phyloP scores from a whole-genome alignment of 2,329 filamentous ascomycete genomes.

The Fusarium sp. region DNA sequence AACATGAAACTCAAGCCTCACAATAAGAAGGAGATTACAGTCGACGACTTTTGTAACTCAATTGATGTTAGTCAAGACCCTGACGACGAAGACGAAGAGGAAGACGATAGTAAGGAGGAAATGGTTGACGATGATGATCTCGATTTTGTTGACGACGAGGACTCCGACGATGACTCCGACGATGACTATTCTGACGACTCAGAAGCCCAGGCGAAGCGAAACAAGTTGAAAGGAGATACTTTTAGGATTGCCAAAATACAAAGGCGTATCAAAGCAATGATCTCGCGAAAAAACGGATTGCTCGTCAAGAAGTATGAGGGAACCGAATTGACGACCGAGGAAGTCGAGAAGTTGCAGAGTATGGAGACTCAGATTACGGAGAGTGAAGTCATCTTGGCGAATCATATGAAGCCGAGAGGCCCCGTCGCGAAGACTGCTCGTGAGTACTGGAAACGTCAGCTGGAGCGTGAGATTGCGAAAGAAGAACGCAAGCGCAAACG shows the following conservation, averaged over 20 bases:
- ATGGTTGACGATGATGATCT: not conserved
- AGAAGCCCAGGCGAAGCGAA: not conserved
- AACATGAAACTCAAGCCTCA: fast-evolving
- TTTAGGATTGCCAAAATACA: fast-evolving
- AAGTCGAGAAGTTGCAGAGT: fast-evolving
- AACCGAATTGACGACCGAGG: fast-evolving
- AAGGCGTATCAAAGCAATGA: fast-evolving
- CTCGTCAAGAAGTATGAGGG: fast-evolving
- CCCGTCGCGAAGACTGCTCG: not conserved
- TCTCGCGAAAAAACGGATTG: not conserved
- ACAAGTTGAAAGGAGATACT: fast-evolving
- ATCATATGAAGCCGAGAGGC: not conserved
- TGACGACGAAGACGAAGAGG: not conserved
- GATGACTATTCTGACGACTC: not conserved
- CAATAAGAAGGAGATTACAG: fast-evolving
- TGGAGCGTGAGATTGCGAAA: not conserved
- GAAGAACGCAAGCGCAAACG: slow-evolving; percentile 14
- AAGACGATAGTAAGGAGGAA: not conserved
- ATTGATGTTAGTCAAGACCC: not conserved
- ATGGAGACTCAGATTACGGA: not conserved
- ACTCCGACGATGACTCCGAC: not conserved
- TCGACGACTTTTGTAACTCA: fast-evolving
- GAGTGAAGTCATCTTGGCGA: too few species aligned
- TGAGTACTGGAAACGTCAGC: not conserved
- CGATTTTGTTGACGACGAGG: not conserved